Evolutionary conservation across 305 asterid species (phyloP), one percentile per base, ranked within the genome.

Genomic region (Solanum chacoense): DNA sequence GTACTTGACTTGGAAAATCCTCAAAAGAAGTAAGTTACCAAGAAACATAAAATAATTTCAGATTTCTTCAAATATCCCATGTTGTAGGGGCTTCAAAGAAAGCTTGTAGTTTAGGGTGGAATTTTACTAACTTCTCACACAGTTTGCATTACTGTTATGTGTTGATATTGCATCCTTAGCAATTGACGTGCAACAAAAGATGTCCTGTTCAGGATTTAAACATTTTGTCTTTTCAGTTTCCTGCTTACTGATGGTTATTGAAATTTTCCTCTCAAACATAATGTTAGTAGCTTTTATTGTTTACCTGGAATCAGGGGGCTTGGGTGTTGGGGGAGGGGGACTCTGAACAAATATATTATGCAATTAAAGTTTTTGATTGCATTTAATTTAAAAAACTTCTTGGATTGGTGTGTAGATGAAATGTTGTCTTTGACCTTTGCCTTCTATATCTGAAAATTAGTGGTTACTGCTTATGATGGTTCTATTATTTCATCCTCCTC

Each of bases 1-100:
- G 93, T 92, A 76, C 90, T 97, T 91, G 95, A 96, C 93, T 91
- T 97, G 96, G 94, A 93, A 93, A 97, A 96, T 94, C 99, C 98
- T 89, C 98, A 96, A 87, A 97, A 97, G 80, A 95, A 94, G 99
- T 97, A 90, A 94, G 99, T 95, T 90, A 79, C 81, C 90, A 86
- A 71, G 87, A 74, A 89, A 77, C 75, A 22, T 87, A 34, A 55
- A 84, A 55, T 55, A 31, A 55, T 50, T 83, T 84, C 42, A 55
- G 11, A 59, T 59, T 59, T 59, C 69, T 59, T 59, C 69, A 59
- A 59, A 59, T 59, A 59, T 59, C 69, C 69, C 69, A 18, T 59
- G 24, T 59, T 59, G 69, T 59, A 59, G 69, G 26, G 26, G 5
- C 26, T 59, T 59, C 69, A 59, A 59, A 8, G 69, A 59, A 59